These are phyloP conservation scores for Stephanodiscus minutulus DNA, from an alignment of 108 stramenopile genomes.

Conservation along the genomic window DNA sequence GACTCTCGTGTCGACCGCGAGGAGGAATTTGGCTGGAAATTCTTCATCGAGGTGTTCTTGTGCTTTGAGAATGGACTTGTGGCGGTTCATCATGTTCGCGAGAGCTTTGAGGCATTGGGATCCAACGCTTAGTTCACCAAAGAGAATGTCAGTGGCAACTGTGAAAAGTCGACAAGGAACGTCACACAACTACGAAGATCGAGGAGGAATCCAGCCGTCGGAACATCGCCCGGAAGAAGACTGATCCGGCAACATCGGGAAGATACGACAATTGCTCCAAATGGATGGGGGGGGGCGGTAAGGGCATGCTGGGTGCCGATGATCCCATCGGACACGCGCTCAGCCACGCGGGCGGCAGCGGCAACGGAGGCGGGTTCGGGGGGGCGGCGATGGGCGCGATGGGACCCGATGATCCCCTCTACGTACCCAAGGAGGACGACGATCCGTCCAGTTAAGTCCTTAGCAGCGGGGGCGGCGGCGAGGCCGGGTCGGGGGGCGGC, in stretches of 20 bases:
- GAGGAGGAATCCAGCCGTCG: slow-evolving; percentile 76
- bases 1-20: background rate
- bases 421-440: slow-evolving; percentile 66
- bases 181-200: slow-evolving; percentile 63
- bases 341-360: background rate
- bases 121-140: background rate
- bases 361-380: background rate
- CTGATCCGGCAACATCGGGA: slow-evolving; percentile 56
- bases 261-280: slow-evolving; percentile 73
- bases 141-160: background rate
- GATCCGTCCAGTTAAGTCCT: slow-evolving; percentile 62
- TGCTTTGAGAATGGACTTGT: background rate
- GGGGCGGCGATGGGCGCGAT: slow-evolving; percentile 33
- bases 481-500: slow-evolving; percentile 12
- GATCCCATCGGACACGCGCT: background rate
- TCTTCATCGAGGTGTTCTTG: background rate
- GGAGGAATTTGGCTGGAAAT: background rate
- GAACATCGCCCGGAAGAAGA: slow-evolving; percentile 86
- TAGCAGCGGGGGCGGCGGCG: slow-evolving; percentile 18
- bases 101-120: background rate
- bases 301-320: slow-evolving; percentile 66
- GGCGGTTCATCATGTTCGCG: background rate
- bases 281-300: slow-evolving; percentile 82
- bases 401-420: slow-evolving; percentile 84
- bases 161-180: slow-evolving; percentile 16